Evolutionary conservation across 2,329 filamentous ascomycete species (phyloP).

Genomic region (Monilinia laxa): DNA sequence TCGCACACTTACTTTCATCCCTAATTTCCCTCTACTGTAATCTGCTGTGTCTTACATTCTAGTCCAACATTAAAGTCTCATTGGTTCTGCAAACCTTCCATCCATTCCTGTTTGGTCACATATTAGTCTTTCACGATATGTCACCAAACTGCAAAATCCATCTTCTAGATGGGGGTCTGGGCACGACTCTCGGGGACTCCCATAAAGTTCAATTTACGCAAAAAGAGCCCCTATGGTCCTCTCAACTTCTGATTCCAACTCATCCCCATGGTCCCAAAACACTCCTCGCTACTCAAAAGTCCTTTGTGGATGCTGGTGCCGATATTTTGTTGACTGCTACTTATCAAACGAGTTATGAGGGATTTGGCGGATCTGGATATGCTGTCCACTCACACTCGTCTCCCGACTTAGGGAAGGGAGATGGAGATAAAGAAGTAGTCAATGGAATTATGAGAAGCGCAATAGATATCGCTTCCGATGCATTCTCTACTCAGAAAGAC

Average conservation of each 20-base stretch:
- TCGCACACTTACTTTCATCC: background rate
- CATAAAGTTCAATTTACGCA: conserved; percentile 54
- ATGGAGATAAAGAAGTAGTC: conserved; percentile 41
- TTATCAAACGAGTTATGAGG: conserved; percentile 61
- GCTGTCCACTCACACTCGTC: conserved; percentile 12
- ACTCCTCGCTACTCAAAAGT: conserved; percentile 16
- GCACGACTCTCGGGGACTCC: conserved; percentile 62
- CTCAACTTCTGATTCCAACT: conserved; percentile 61
- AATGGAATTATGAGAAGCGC: conserved; percentile 46
- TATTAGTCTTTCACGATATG: background rate
- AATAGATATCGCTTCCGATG: conserved; percentile 42
- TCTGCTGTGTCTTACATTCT: background rate
- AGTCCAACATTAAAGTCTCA: background rate
- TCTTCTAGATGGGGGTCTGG: conserved; percentile 66
- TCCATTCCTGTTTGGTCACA: background rate
- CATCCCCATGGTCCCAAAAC: conserved; percentile 16
- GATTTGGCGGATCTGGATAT: conserved; percentile 45
- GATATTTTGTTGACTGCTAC: conserved; percentile 67
- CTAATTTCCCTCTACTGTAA: background rate
- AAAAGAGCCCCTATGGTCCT: conserved; percentile 64
- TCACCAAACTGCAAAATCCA: conserved; percentile 29
- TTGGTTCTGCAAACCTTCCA: background rate
- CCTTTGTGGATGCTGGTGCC: conserved; percentile 50
- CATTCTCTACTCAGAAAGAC: conserved; percentile 31
- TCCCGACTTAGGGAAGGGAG: background rate